phyloP scores from a whole-genome alignment of 768 basidiomycete genomes.

The Kwoniella mangroviensis region DNA sequence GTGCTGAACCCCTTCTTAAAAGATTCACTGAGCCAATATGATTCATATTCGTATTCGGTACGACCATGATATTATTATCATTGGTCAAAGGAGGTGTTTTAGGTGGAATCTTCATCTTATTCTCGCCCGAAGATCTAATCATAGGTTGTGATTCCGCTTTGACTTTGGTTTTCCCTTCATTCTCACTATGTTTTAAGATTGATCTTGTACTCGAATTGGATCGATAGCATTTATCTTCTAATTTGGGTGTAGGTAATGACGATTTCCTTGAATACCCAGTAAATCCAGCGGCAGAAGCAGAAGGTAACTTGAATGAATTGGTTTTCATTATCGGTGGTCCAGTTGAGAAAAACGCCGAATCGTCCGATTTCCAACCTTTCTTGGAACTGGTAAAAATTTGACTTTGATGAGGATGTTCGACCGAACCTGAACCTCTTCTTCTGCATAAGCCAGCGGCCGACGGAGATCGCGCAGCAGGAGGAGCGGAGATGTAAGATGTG shows the following conservation, averaged over 20 bases:
- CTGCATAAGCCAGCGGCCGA: constrained; percentile 23
- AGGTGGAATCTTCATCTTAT: constrained; percentile 3
- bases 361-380: constrained; percentile 27
- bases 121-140: constrained; percentile 20
- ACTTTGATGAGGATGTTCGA: neutral
- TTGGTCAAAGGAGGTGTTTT: constrained; percentile 7
- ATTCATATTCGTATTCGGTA: no score
- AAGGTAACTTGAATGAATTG: constrained; percentile 11
- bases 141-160: constrained; percentile 13
- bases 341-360: constrained; percentile 28
- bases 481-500: constrained; percentile 5
- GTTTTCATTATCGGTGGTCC: constrained; percentile 7
- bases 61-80: neutral
- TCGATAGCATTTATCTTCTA: neutral
- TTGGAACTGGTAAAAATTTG: neutral
- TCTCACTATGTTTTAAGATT: constrained; percentile 7
- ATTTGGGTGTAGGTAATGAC: constrained; percentile 19
- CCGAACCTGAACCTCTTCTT: constrained; percentile 16
- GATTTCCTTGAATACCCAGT: constrained; percentile 6
- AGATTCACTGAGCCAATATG: neutral
- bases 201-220: constrained; percentile 11
- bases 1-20: constrained; percentile 6
- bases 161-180: neutral
- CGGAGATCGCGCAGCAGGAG: constrained; percentile 23
- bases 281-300: neutral